Conservation (phyloP, 306 rosid species). For the Mimosa bimucronata region DNA sequence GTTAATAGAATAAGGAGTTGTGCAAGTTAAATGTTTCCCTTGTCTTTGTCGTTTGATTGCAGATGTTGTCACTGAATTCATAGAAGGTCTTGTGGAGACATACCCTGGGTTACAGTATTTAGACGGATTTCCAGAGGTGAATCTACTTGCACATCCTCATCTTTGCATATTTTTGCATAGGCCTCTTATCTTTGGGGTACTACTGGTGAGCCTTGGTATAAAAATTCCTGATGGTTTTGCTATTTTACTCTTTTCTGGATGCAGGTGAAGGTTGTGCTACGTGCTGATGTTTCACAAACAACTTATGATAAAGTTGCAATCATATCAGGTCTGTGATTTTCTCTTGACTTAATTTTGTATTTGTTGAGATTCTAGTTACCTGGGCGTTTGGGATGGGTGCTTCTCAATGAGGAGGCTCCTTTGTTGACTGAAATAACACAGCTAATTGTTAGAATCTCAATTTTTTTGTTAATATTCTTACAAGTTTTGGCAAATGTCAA, state of each 20-base stretch:
- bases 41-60: constrained; percentile 43
- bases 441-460: not conserved
- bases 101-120: constrained; percentile 87
- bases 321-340: constrained; percentile 67
- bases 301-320: constrained; percentile 87
- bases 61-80: constrained; percentile 93
- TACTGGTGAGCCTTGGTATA: no score
- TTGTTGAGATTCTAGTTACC: not conserved
- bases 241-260: constrained; percentile 21
- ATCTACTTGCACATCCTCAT: not conserved
- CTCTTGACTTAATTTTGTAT: not conserved
- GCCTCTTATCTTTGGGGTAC: not conserved
- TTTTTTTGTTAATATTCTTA: not conserved
- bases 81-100: constrained; percentile 95
- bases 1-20: not conserved
- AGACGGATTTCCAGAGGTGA: constrained; percentile 93
- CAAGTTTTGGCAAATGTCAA: not conserved
- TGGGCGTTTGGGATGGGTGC: not conserved
- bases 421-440: not conserved
- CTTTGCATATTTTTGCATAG: not conserved
- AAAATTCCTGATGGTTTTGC: not conserved
- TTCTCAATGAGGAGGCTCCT: not conserved
- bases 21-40: constrained; percentile 24
- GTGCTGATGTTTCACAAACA: constrained; percentile 76
- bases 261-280: constrained; percentile 95